Evolutionary conservation across 345 rosid species (phyloP).

Genomic region (Eucalyptus globulus): DNA sequence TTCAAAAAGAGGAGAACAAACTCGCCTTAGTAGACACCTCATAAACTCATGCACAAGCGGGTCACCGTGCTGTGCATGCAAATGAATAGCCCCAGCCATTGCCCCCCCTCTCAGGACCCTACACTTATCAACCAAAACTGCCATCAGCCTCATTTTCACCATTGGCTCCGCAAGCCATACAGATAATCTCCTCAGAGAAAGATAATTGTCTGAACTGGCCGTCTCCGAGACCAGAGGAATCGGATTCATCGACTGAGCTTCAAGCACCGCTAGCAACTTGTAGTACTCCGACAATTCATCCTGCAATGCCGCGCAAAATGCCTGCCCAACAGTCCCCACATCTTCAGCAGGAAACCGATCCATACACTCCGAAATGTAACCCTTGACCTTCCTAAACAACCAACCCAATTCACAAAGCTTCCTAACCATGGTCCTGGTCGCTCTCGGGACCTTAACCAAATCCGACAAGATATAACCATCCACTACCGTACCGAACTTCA

Average conservation of each 20-base stretch:
- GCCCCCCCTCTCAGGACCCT: slow-evolving; percentile 89
- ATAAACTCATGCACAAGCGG: slow-evolving; percentile 83
- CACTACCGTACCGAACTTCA: slow-evolving; percentile 42
- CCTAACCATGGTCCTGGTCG: slow-evolving; percentile 59
- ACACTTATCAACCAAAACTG: slow-evolving; percentile 91
- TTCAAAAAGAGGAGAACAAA: slow-evolving; percentile 92
- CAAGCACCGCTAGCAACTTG: slow-evolving; percentile 81
- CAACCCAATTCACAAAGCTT: slow-evolving; percentile 93
- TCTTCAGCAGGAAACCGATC: slow-evolving; percentile 71
- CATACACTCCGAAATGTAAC: slow-evolving; percentile 67
- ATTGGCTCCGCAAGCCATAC: slow-evolving; percentile 93
- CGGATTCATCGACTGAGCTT: slow-evolving; percentile 86
- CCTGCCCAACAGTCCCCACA: slow-evolving; percentile 90
- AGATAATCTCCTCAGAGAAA: slow-evolving; percentile 75
- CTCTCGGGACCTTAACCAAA: slow-evolving; percentile 53
- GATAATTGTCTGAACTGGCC: slow-evolving; percentile 54
- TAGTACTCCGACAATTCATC: slow-evolving; percentile 83
- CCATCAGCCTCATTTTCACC: slow-evolving; percentile 99
- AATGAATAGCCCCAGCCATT: slow-evolving; percentile 93
- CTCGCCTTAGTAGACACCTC: slow-evolving; percentile 70
- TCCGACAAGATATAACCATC: slow-evolving; percentile 71
- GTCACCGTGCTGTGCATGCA: slow-evolving; percentile 96
- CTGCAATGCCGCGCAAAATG: slow-evolving; percentile 93
- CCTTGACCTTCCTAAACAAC: slow-evolving; percentile 86
- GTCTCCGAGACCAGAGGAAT: slow-evolving; percentile 78